These are phyloP conservation scores for Strobilomyces echinocephalus DNA, from an alignment of 768 basidiomycete genomes.

Conservation along the genomic window DNA sequence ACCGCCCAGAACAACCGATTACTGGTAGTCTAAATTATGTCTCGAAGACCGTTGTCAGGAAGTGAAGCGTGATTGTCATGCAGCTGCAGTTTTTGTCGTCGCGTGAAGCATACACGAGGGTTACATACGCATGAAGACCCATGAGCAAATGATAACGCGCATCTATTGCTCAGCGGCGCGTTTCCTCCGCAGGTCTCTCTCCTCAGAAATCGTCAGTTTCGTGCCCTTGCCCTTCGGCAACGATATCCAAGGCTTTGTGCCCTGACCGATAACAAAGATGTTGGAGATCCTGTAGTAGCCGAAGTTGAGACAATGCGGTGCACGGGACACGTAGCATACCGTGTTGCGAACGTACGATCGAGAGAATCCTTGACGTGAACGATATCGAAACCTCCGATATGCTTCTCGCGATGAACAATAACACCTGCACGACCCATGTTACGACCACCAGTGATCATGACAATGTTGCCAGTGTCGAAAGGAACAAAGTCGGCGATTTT, in stretches of 20 bases:
- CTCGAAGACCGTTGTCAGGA: background rate
- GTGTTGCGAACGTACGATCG: constrained; percentile 95
- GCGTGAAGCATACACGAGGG: constrained; percentile 18
- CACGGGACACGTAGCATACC: constrained; percentile 47
- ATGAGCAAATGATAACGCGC: constrained; percentile 5
- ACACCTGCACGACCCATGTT: constrained; percentile 99
- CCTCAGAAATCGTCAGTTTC: constrained; percentile 95
- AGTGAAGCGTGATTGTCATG: constrained; percentile 2
- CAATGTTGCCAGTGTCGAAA: constrained; percentile 96
- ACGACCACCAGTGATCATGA: constrained; percentile 97
- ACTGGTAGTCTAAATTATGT: constrained; percentile 36
- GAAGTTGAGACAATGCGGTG: background rate
- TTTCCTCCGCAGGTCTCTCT: constrained; percentile 90
- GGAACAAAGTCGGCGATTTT: constrained; percentile 92
- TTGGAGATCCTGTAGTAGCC: constrained; percentile 69
- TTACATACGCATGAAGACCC: constrained; percentile 11
- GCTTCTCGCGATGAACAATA: constrained; percentile 95
- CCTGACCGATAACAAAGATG: constrained; percentile 98
- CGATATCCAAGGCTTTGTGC: constrained; percentile 93
- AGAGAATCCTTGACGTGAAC: constrained; percentile 95
- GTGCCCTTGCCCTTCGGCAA: constrained; percentile 96
- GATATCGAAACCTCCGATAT: constrained; percentile 97
- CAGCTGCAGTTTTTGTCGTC: constrained; percentile 17
- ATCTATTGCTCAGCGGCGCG: constrained; percentile 64
- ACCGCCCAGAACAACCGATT: constrained; percentile 38